phyloP scores from a whole-genome alignment of 1,139 yeast genomes.

The Magnusiomyces suaveolens region DNA sequence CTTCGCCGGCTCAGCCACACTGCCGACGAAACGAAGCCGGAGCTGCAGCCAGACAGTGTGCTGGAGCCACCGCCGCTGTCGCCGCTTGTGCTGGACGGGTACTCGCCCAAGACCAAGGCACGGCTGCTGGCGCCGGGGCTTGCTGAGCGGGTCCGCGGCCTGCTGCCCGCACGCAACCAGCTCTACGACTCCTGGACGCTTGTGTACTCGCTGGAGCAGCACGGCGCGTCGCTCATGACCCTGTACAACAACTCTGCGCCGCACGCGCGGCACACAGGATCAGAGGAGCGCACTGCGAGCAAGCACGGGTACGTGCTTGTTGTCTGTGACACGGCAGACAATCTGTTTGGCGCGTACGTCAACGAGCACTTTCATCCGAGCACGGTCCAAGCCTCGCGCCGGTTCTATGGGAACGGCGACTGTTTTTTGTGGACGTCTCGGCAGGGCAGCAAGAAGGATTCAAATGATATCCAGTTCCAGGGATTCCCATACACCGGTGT shows the following conservation, averaged over 20 bases:
- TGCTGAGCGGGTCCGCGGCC: slow-evolving; percentile 62
- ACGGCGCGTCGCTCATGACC: slow-evolving; percentile 80
- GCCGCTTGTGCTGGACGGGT: slow-evolving; percentile 34
- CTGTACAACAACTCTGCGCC: slow-evolving; percentile 40
- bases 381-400: slow-evolving; percentile 44
- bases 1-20: neutral
- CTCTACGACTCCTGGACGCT: slow-evolving; percentile 68
- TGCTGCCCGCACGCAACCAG: slow-evolving; percentile 72
- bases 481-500: slow-evolving; percentile 86
- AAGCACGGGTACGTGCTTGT: slow-evolving; percentile 64
- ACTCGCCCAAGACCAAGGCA: slow-evolving; percentile 23
- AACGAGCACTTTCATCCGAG: slow-evolving; percentile 53
- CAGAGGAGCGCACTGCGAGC: neutral
- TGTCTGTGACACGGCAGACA: slow-evolving; percentile 51
- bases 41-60: neutral
- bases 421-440: slow-evolving; percentile 77
- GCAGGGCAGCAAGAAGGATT: slow-evolving; percentile 6
- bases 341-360: slow-evolving; percentile 72
- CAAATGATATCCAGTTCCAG: slow-evolving; percentile 40
- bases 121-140: slow-evolving; percentile 48
- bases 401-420: slow-evolving; percentile 91
- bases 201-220: slow-evolving; percentile 75
- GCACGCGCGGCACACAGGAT: slow-evolving; percentile 38
- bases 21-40: neutral
- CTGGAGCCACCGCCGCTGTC: slow-evolving; percentile 36